phyloP scores from a whole-genome alignment of 176 grass and related monocot species.

The Cenchrus fungigraminus region DNA sequence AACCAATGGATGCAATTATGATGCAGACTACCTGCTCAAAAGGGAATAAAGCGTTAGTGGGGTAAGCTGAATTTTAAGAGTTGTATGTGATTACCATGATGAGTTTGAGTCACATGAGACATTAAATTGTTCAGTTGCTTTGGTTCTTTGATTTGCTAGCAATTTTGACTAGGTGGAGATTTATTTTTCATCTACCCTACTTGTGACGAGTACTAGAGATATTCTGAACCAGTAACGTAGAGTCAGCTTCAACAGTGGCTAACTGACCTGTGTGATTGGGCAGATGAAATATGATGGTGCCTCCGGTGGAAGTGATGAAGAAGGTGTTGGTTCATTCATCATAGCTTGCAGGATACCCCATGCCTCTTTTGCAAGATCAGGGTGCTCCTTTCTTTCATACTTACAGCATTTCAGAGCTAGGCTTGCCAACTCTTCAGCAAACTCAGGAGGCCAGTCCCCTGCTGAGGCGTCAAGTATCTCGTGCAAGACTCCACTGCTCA shows the following conservation, averaged over 20 bases:
- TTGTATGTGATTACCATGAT: conserved; percentile 13
- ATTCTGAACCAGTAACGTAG: background rate
- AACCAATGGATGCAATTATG: background rate
- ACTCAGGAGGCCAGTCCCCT: conserved; percentile 59
- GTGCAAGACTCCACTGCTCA: conserved; percentile 44
- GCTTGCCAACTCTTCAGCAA: conserved; percentile 48
- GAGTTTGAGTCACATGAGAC: background rate
- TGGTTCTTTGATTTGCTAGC: background rate
- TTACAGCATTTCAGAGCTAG: conserved; percentile 65
- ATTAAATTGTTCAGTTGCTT: conserved; percentile 19
- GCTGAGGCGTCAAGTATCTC: conserved; percentile 60
- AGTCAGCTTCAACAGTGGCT: background rate
- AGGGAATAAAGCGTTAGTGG: background rate
- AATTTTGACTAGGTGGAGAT: background rate
- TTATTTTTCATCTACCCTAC: conserved; percentile 24
- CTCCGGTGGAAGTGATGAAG: background rate
- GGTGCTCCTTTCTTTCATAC: conserved; percentile 53
- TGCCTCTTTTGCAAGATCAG: conserved; percentile 64
- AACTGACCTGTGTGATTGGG: conserved; percentile 56
- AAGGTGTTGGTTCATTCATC: conserved; percentile 38
- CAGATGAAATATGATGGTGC: conserved; percentile 61
- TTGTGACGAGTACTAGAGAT: background rate
- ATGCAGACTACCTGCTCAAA: background rate
- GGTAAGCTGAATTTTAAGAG: background rate
- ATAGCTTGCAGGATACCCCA: conserved; percentile 62